Conservation (phyloP, 257 asterid species). For the Ocimum tenuiflorum region DNA sequence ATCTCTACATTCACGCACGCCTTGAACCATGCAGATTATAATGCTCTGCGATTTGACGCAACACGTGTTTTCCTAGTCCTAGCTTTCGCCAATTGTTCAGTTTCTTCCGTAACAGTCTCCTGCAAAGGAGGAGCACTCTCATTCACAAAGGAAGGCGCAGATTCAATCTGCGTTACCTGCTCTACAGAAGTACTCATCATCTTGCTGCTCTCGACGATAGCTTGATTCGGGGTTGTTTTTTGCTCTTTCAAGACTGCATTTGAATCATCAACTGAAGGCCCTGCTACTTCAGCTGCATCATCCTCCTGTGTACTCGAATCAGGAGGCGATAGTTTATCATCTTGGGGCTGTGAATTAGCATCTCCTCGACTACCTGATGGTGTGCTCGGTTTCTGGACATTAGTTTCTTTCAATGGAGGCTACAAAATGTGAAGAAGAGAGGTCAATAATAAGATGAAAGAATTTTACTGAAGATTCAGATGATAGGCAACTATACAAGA, state of each 20-base stretch:
- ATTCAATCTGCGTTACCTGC: conserved; percentile 32
- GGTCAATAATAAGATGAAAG: neutral
- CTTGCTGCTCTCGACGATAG: conserved; percentile 26
- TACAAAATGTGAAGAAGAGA: conserved; percentile 15
- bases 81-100: conserved; percentile 33
- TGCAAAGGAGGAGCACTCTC: conserved; percentile 24
- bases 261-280: conserved; percentile 23
- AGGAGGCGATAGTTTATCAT: conserved; percentile 34
- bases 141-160: conserved; percentile 22
- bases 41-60: conserved; percentile 14
- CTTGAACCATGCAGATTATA: conserved; percentile 2
- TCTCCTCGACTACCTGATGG: conserved; percentile 31
- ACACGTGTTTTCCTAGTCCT: conserved; percentile 38
- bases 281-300: conserved; percentile 36
- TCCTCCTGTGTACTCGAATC: conserved; percentile 30
- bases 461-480: no score
- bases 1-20: conserved; percentile 13
- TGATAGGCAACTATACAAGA: no score
- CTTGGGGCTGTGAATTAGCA: conserved; percentile 29
- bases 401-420: conserved; percentile 36
- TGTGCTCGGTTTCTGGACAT: conserved; percentile 30
- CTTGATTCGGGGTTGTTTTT: conserved; percentile 32
- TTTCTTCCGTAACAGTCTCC: conserved; percentile 22
- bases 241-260: conserved; percentile 30
- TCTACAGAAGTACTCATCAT: conserved; percentile 27